Conservation (phyloP, 164 flowering plant species). For the Brasenia schreberi region DNA sequence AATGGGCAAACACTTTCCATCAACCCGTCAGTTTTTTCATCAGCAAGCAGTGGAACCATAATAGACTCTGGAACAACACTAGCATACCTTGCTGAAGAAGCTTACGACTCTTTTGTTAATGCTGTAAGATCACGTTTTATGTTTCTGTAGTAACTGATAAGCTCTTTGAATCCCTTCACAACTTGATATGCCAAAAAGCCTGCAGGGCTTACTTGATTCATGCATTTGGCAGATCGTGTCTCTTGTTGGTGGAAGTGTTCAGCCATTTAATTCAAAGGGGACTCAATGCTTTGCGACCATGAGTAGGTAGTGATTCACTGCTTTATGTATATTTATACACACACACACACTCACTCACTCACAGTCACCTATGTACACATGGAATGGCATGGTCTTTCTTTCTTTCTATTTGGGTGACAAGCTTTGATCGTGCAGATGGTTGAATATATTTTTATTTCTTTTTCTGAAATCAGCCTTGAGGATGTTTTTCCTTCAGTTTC, state of each 20-base stretch:
- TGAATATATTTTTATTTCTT: background rate
- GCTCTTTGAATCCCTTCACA: background rate
- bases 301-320: background rate
- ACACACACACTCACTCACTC: background rate
- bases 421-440: background rate
- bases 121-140: slow-evolving; percentile 41
- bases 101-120: slow-evolving; percentile 55
- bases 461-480: slow-evolving; percentile 29
- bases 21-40: slow-evolving; percentile 59
- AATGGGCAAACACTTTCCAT: slow-evolving; percentile 64
- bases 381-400: background rate
- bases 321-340: background rate
- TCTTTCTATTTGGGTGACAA: background rate
- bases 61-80: slow-evolving; percentile 96
- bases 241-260: background rate
- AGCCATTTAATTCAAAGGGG: background rate
- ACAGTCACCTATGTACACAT: slow-evolving; percentile 18
- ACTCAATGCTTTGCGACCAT: background rate
- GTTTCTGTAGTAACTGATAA: background rate
- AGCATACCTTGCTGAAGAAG: slow-evolving; percentile 85
- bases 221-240: background rate
- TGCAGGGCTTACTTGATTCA: background rate
- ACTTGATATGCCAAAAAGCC: background rate
- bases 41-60: slow-evolving; percentile 76
- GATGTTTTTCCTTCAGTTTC: slow-evolving; percentile 63